Conservation (phyloP, 148 eudicot species). For the Rhododendron griersonianum region DNA sequence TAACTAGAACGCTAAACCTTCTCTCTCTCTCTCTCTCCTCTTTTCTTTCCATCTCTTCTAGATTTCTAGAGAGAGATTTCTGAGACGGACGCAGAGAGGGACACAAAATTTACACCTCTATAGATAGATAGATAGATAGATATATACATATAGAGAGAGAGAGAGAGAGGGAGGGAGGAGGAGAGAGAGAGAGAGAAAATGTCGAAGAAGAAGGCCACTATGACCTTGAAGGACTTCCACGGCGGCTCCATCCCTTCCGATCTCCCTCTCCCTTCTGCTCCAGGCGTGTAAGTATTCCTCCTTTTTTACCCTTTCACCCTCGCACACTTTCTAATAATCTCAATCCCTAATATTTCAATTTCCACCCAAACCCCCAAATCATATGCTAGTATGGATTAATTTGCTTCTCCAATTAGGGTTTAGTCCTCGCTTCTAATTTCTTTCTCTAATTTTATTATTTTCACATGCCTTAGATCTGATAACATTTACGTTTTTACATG, state of each 20-base stretch:
- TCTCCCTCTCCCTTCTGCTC: slow-evolving; percentile 92
- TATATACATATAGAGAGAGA: background rate
- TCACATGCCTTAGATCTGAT: slow-evolving; percentile 20
- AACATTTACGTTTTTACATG: background rate
- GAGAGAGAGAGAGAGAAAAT: slow-evolving; percentile 22
- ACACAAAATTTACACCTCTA: background rate
- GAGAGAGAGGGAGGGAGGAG: background rate
- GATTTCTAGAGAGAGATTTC: background rate
- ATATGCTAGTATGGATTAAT: background rate
- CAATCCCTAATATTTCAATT: background rate
- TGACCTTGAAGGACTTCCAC: slow-evolving; percentile 95
- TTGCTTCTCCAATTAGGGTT: background rate
- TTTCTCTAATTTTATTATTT: background rate
- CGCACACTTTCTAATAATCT: background rate
- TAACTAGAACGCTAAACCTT: background rate
- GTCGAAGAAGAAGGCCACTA: slow-evolving; percentile 86
- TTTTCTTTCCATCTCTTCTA: background rate
- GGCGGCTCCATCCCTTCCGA: slow-evolving; percentile 98
- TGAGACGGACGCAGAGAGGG: background rate
- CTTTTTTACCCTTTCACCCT: slow-evolving; percentile 1
- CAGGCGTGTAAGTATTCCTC: slow-evolving; percentile 68
- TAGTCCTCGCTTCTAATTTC: background rate
- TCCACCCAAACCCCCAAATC: too few relatives aligned
- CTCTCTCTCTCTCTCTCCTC: background rate
- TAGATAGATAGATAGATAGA: background rate